phyloP scores from a whole-genome alignment of 768 basidiomycete species.

The Gymnopilus dilepis region DNA sequence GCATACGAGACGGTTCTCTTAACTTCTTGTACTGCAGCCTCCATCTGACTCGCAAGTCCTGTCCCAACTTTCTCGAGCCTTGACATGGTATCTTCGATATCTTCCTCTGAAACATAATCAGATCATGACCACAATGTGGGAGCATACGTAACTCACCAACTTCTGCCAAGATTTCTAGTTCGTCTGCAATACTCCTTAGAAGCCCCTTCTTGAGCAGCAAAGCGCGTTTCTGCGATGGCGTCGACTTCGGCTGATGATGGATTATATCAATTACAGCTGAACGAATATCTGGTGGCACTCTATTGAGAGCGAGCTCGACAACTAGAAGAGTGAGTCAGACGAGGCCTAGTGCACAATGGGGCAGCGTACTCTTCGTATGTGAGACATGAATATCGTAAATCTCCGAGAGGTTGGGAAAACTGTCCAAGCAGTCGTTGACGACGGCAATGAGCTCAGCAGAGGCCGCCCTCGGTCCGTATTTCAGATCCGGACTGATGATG shows the following conservation, averaged over 20 bases:
- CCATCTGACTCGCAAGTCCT: conserved; percentile 50
- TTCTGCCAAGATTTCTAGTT: conserved; percentile 73
- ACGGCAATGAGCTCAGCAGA: conserved; percentile 77
- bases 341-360: neutral
- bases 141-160: conserved; percentile 44
- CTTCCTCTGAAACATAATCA: conserved; percentile 51
- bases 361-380: conserved; percentile 69
- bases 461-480: conserved; percentile 66
- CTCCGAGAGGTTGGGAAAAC: conserved; percentile 70
- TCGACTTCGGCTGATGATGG: conserved; percentile 61
- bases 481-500: conserved; percentile 78
- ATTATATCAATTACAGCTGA: conserved; percentile 67
- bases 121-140: neutral
- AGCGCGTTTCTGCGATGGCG: conserved; percentile 70
- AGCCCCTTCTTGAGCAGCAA: conserved; percentile 74
- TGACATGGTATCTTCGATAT: conserved; percentile 59
- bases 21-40: conserved; percentile 62
- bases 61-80: conserved; percentile 68
- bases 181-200: conserved; percentile 68
- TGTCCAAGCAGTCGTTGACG: conserved; percentile 67
- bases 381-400: conserved; percentile 81
- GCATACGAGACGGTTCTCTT: conserved; percentile 66
- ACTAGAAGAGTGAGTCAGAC: conserved; percentile 48
- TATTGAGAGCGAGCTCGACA: conserved; percentile 63
- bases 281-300: conserved; percentile 63